Base-by-base conservation (phyloP, 352 stramenopile species). In the Blastocystis sp. region DNA sequence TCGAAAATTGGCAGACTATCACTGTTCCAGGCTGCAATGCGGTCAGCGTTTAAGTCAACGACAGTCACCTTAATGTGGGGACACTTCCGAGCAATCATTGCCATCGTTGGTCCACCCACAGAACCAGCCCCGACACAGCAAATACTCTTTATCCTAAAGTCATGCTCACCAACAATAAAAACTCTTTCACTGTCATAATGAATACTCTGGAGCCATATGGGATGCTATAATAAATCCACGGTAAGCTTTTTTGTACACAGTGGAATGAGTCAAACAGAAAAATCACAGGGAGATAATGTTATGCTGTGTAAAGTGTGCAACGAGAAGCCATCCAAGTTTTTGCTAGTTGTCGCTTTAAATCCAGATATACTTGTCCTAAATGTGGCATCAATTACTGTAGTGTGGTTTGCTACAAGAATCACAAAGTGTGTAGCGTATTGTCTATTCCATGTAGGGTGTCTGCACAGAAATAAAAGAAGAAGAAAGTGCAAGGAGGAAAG, bases 51-150 rank as follows among this genome's bases (percentile, higher is more conserved):
- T 56, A 98, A 94, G 92, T 99, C 96, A 11, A 98, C 96, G 2
- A 99, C 97, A 26, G 96, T 95, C 37, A 99, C 97, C 82, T 96
- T 96, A 91, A 99, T 95, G 91, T 98, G 94, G 3, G 96, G 97
- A 91, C 96, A 99, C 90, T 96, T 94, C 68, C 94, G 93, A 20
- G 97, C 97, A 93, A 99, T 99, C 50, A 99, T 96, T 5, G 97
- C 97, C 97, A 99, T 99, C 41, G 97, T 99, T 1, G 97, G 97
- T 18, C 97, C 97, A 90, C 97, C 97, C 55, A 99, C 97, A 91
- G 99, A 99, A 39, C 97, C 96, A 41, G 96, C 96, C 90, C 96
- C 96, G 93, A 99, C 97, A 93, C 96, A 80, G 54, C 70, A 80
- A 63, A 80, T 80, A n/a, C 23, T 66, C 43, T 80, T 80, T 34